These are phyloP conservation scores for Botrytis squamosa DNA, from an alignment of 2,329 filamentous ascomycete species.

Conservation along the genomic window DNA sequence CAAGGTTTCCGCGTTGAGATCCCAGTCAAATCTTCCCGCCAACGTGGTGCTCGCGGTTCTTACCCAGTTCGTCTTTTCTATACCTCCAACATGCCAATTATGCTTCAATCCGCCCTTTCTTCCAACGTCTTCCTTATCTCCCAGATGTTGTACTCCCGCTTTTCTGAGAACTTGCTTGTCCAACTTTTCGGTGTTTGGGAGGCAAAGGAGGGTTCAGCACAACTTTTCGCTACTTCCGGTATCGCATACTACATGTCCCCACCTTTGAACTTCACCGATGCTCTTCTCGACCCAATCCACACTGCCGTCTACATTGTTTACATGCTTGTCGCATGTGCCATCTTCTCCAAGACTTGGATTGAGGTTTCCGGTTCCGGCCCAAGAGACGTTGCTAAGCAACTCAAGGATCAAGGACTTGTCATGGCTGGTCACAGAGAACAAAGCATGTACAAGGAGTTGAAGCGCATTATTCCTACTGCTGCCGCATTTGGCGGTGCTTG, in stretches of 20 bases:
- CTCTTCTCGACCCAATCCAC: constrained; percentile 94
- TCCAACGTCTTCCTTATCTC: constrained; percentile 99
- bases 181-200: constrained; percentile 98
- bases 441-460: constrained; percentile 99
- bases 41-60: constrained; percentile 96
- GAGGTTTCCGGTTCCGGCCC: constrained; percentile 98
- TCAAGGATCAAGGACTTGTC: constrained; percentile 98
- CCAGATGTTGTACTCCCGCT: constrained; percentile 99
- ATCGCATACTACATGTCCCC: constrained; percentile 99
- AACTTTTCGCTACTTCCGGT: constrained; percentile 90
- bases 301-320: constrained; percentile 93
- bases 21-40: constrained; percentile 97
- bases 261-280: constrained; percentile 95
- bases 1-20: constrained; percentile 99
- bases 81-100: constrained; percentile 99
- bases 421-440: constrained; percentile 99
- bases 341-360: constrained; percentile 99
- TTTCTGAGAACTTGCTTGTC: constrained; percentile 98
- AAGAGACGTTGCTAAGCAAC: constrained; percentile 97
- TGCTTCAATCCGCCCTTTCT: constrained; percentile 97
- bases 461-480: constrained; percentile 97
- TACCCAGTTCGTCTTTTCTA: constrained; percentile 99
- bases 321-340: constrained; percentile 95
- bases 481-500: constrained; percentile 98
- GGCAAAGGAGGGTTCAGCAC: constrained; percentile 90